A percentile compares a stretch with the other conserved stretches of the same genome.
These are phyloP conservation scores for Lenwebbia sp. DNA, from an alignment of 345 rosid species.

Conservation along the genomic window DNA sequence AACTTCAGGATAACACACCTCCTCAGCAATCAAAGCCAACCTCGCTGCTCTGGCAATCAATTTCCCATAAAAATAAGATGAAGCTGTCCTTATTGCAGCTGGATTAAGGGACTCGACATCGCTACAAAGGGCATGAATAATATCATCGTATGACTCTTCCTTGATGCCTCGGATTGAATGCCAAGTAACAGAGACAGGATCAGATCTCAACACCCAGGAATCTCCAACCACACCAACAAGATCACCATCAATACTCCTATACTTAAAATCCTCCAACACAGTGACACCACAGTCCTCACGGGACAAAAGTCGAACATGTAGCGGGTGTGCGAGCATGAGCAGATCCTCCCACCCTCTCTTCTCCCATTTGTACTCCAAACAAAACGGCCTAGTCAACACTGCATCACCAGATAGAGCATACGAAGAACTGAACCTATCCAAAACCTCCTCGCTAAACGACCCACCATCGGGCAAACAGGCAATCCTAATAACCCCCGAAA, in stretches of 20 bases:
- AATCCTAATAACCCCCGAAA: slow-evolving; percentile 55
- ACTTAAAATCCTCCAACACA: slow-evolving; percentile 51
- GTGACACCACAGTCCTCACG: slow-evolving; percentile 18
- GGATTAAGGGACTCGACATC: slow-evolving; percentile 57
- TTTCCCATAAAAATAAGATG: slow-evolving; percentile 79
- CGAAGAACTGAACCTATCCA: slow-evolving; percentile 77
- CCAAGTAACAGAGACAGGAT: slow-evolving; percentile 71
- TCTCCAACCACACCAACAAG: slow-evolving; percentile 79
- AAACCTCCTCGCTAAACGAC: slow-evolving; percentile 32
- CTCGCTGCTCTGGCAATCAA: slow-evolving; percentile 83
- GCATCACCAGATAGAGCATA: slow-evolving; percentile 80
- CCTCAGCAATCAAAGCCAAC: slow-evolving; percentile 84
- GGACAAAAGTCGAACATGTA: slow-evolving; percentile 56
- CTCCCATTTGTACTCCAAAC: slow-evolving; percentile 73
- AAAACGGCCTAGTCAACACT: slow-evolving; percentile 50
- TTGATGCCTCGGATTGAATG: slow-evolving; percentile 62
- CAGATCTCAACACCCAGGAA: slow-evolving; percentile 59
- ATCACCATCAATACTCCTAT: slow-evolving; percentile 77
- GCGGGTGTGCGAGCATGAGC: slow-evolving; percentile 87
- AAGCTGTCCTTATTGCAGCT: slow-evolving; percentile 29
- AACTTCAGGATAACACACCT: slow-evolving; percentile 51
- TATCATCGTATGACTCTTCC: slow-evolving; percentile 40
- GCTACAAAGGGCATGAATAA: slow-evolving; percentile 49
- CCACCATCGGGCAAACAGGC: slow-evolving; percentile 37
- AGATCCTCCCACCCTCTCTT: slow-evolving; percentile 90